Percentiles rank a stretch among this genome's conserved stretches.
Conservation (phyloP, 805 yeast genomes). For the Sugiyamaella valdiviana region DNA sequence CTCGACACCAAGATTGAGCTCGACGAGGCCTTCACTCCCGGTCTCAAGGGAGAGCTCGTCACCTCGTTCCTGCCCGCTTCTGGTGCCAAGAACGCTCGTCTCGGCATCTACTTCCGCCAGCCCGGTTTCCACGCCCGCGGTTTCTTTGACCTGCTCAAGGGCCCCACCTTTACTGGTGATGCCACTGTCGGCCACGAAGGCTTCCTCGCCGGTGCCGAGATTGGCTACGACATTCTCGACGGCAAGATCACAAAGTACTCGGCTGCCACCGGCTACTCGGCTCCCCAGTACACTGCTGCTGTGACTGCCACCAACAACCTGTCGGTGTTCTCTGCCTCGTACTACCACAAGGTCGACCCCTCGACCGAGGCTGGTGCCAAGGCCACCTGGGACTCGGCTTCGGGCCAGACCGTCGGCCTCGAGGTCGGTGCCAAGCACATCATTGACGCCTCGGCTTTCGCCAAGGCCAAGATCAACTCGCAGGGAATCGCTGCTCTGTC, state of each 20-base stretch:
- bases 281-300: slow-evolving; percentile 79
- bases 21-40: slow-evolving; percentile 86
- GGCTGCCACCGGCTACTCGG: slow-evolving; percentile 87
- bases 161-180: slow-evolving; percentile 93
- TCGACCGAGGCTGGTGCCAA: slow-evolving; percentile 95
- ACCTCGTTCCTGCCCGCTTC: slow-evolving; percentile 83
- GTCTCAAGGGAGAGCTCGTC: slow-evolving; percentile 86
- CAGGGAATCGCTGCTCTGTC: slow-evolving; percentile 90
- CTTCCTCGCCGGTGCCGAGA: slow-evolving; percentile 93
- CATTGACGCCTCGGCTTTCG: slow-evolving; percentile 80
- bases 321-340: slow-evolving; percentile 86
- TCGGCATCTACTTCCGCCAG: slow-evolving; percentile 86
- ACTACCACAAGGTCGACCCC: slow-evolving; percentile 92
- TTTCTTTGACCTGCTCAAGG: slow-evolving; percentile 90
- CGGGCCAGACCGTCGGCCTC: slow-evolving; percentile 75
- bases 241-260: slow-evolving; percentile 93
- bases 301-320: slow-evolving; percentile 80
- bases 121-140: slow-evolving; percentile 91
- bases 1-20: slow-evolving; percentile 91
- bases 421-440: slow-evolving; percentile 95
- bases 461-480: slow-evolving; percentile 96
- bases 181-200: slow-evolving; percentile 93
- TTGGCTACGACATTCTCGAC: slow-evolving; percentile 89
- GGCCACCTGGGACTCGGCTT: slow-evolving; percentile 88
- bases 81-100: slow-evolving; percentile 72